Percentiles rank a stretch among this genome's conserved stretches.
phyloP scores from a whole-genome alignment of 1,139 yeast genomes.

The Pichia sp. region DNA sequence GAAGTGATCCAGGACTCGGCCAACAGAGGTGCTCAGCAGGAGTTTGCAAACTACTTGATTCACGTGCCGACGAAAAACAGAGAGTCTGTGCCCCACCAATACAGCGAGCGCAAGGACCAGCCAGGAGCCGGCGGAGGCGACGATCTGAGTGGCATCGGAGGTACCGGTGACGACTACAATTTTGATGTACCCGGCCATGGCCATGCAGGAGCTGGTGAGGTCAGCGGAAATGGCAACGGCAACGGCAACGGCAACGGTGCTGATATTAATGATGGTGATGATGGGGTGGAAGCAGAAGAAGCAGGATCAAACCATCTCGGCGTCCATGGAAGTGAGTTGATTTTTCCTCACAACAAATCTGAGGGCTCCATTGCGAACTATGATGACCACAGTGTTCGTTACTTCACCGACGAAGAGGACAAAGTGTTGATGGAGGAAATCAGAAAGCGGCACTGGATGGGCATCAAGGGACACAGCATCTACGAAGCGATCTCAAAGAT shows the following conservation, averaged over 20 bases:
- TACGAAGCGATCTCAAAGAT: slow-evolving; percentile 48
- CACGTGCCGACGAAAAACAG: slow-evolving; percentile 19
- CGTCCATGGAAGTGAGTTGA: too few species aligned
- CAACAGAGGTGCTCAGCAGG: slow-evolving; percentile 24
- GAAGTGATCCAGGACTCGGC: slow-evolving; percentile 27
- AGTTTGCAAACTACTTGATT: slow-evolving; percentile 24
- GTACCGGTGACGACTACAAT: too few species aligned
- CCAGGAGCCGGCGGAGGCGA: neutral
- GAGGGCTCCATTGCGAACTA: neutral
- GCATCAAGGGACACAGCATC: slow-evolving; percentile 40
- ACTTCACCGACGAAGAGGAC: slow-evolving; percentile 60
- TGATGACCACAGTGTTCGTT: slow-evolving; percentile 17
- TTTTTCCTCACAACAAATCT: too few species aligned
- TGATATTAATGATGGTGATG: too few species aligned
- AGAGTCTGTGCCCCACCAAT: slow-evolving; percentile 13
- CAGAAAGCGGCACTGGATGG: slow-evolving; percentile 57
- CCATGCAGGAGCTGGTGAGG: too few species aligned
- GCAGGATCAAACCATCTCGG: too few species aligned
- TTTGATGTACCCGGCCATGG: too few species aligned
- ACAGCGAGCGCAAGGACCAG: slow-evolving; percentile 2
- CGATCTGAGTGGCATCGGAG: neutral
- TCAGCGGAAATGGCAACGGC: too few species aligned
- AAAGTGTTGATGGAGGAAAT: slow-evolving; percentile 58
- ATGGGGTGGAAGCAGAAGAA: too few species aligned
- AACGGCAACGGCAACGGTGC: too few species aligned